Evolutionary conservation across 208 protist genomes (phyloP), one percentile per base, ranked within the genome.

Genomic region (Trypanosoma rangeli): DNA sequence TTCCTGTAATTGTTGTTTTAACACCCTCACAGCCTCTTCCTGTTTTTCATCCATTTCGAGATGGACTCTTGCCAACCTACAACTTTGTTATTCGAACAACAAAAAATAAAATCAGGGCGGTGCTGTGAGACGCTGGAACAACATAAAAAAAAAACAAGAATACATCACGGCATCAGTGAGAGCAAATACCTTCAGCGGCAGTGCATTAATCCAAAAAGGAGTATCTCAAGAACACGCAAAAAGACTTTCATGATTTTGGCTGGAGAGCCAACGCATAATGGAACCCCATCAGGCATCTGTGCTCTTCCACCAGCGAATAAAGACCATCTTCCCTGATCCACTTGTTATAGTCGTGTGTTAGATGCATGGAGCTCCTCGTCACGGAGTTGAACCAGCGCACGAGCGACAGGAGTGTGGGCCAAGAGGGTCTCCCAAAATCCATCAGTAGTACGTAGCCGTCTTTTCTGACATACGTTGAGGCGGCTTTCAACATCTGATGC

Each of bases 391-490:
- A 91, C 84, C 76, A 87, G 3, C 74, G 78, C 64, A 75, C 67
- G 5, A 82, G 42, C 12, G 63, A 73, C 24, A 54, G 65, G 9
- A 94, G 73, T 31, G 39, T 26, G 1, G 73, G 58, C 57, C 78
- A 79, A 18, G 44, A 81, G 10, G 85, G 73, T 42, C 80, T 88
- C 20, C 89, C 89, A 77, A 87, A 86, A 66, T 94, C 89, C 85
- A 94, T 90, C 10, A 94, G 78, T 26, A 94, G 75, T 33, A 92
- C 78, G 48, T 85, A 18, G 0, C 85, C 85, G 37, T 89, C 86
- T 9, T 82, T 73, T 48, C 63, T 73, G 22, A 94, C 56, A 64
- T 84, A 93, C 22, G 42, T 28, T 0, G 76, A 72, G 20, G 83
- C 86, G 20, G 72, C 76, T 63, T 93, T 85, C 16, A 94, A 82